Evolutionary conservation across 495 filamentous ascomycete species (phyloP), one percentile per base, ranked within the genome.

Genomic region (Tuber melanosporum): DNA sequence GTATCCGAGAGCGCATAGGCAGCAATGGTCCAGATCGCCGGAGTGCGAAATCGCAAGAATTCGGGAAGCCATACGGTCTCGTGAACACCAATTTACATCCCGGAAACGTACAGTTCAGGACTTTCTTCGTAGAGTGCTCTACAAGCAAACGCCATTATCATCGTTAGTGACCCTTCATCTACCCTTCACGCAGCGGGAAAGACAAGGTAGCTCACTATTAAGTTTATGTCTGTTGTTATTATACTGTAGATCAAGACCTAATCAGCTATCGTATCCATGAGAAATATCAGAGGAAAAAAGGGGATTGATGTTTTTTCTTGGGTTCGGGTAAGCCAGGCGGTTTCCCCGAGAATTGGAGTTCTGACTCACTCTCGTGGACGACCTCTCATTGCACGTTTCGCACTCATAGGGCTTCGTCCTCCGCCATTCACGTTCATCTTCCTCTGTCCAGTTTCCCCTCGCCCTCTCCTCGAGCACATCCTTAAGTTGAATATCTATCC

Each of bases 401-500:
- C 80, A 82, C 74, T 78, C 80, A 66, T 82, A 82, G 57, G 80
- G 80, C 41, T 82, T 82, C 66, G 80, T 82, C 52, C 76, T 78
- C 70, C 76, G 77, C 80, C 80, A 82, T 70, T 79, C 72, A 22
- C 74, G 77, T 69, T 82, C 80, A 71, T 82, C 80, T 39, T 82
- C 80, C 36, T 76, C 80, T 26, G 80, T 82, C 80, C 80, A 82
- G 74, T 69, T 82, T 10, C 80, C 80, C 39, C 80, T 75, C 17
- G 80, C 80, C 26, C 73, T 79, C 72, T 82, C 80, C 42, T 82
- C 79, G 42, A 82, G 72, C 32, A 82, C 80, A 76, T 82, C 80
- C 41, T 82, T 82, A 42, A 82, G 78, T 52, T 82, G 80, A 36
- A 82, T 82, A 73, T 82, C 80, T 52, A 82, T 82, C 78, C 82